A percentile compares a stretch with the other conserved stretches of the same genome.
phyloP scores from a whole-genome alignment of 306 rosid species.

The Gastrolobium villosum region DNA sequence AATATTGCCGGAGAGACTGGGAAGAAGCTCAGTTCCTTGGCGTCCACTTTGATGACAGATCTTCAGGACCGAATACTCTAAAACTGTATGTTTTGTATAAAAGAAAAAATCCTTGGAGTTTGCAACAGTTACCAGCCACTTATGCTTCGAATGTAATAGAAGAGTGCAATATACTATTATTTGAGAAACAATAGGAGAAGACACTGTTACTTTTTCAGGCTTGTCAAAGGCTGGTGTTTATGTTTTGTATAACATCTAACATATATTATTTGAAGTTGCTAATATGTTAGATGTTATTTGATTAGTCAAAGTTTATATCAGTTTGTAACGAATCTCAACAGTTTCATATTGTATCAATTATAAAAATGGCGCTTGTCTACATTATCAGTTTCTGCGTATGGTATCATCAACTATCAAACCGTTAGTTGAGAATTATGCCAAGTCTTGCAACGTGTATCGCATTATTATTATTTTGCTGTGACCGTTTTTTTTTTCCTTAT shows the following conservation, averaged over 20 bases:
- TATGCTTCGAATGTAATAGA: conserved; percentile 55
- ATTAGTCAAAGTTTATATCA: neutral
- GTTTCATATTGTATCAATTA: too few species aligned
- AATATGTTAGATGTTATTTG: conserved; percentile 17
- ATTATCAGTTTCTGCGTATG: too few species aligned
- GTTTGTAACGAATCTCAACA: conserved; percentile 28
- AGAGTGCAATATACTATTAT: conserved; percentile 48
- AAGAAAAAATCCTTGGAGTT: conserved; percentile 38
- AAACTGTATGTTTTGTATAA: conserved; percentile 54
- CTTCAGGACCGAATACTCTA: conserved; percentile 89
- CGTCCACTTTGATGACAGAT: conserved; percentile 84
- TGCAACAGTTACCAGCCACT: conserved; percentile 41
- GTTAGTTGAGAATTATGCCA: too few species aligned
- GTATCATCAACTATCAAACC: too few species aligned
- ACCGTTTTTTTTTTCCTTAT: too few species aligned
- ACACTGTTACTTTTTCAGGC: conserved; percentile 36
- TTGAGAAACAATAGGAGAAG: conserved; percentile 39
- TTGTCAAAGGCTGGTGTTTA: conserved; percentile 50
- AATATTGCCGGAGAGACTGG: conserved; percentile 95
- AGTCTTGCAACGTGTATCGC: too few species aligned
- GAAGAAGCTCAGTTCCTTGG: conserved; percentile 87
- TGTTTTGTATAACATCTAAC: conserved; percentile 43
- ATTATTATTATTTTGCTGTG: too few species aligned
- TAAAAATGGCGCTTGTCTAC: too few species aligned
- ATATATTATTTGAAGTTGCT: conserved; percentile 26